A percentile compares a stretch with the other conserved stretches of the same genome.
phyloP scores from a whole-genome alignment of 495 filamentous ascomycete species.

The Cercophora sp. region DNA sequence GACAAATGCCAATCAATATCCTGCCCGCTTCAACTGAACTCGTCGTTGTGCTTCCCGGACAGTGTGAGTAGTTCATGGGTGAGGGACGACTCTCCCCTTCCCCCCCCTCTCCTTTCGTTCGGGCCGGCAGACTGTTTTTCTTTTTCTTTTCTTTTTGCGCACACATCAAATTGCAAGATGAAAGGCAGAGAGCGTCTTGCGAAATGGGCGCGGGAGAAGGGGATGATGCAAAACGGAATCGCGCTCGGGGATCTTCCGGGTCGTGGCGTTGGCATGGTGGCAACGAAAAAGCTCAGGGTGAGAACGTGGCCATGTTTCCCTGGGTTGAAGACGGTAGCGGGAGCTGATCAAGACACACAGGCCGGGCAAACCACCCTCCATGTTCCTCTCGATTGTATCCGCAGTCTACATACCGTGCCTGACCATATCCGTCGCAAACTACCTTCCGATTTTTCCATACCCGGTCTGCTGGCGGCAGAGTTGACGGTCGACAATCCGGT shows the following conservation, averaged over 20 bases:
- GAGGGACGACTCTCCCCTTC: no score
- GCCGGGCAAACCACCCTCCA: neutral
- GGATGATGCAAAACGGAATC: neutral
- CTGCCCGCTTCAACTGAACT: no score
- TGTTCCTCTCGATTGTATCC: neutral
- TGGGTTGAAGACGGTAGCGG: neutral
- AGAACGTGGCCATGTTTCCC: neutral
- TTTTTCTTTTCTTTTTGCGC: neutral
- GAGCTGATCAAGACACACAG: neutral
- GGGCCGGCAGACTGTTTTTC: neutral
- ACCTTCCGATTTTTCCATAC: conserved; percentile 47
- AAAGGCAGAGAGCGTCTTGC: neutral
- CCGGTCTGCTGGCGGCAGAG: conserved; percentile 55
- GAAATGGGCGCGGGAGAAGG: neutral
- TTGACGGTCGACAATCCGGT: conserved; percentile 33
- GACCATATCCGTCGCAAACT: neutral
- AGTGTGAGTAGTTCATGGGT: no score
- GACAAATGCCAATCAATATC: no score
- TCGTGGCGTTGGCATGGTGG: neutral
- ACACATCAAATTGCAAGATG: neutral
- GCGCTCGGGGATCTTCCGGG: neutral
- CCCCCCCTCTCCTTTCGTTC: no score
- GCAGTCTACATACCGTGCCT: conserved; percentile 1
- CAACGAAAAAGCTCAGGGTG: neutral
- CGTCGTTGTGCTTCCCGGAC: no score